Conservation (phyloP, 2,329 filamentous ascomycete species). For the Ascosphaera pollenicola region DNA sequence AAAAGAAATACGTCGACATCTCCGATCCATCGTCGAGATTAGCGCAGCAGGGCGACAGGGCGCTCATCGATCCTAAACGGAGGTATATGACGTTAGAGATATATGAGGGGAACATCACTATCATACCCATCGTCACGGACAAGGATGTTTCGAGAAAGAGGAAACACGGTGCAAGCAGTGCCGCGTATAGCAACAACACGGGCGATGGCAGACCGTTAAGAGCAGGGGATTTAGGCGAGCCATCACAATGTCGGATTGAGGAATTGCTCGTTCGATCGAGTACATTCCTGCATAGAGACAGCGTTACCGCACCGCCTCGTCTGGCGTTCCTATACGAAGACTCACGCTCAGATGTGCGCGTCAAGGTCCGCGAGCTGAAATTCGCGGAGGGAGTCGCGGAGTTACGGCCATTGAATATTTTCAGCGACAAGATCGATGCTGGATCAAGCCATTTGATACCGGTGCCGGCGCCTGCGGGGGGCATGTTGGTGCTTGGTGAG, state of each 20-base stretch:
- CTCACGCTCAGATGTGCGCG: slow-evolving; percentile 30
- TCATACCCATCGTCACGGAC: slow-evolving; percentile 33
- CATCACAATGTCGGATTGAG: slow-evolving; percentile 38
- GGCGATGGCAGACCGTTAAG: neutral
- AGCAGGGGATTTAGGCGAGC: slow-evolving; percentile 36
- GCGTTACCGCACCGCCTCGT: slow-evolving; percentile 29
- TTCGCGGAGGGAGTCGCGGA: slow-evolving; percentile 30
- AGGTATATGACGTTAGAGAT: slow-evolving; percentile 44
- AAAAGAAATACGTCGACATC: slow-evolving; percentile 37
- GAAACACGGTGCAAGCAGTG: slow-evolving; percentile 2
- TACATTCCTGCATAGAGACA: slow-evolving; percentile 36
- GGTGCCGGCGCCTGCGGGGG: slow-evolving; percentile 38
- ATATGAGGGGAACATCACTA: slow-evolving; percentile 44
- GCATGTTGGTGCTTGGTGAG: slow-evolving; percentile 54
- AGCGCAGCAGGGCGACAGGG: slow-evolving; percentile 62
- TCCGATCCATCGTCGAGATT: slow-evolving; percentile 43
- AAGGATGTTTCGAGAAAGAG: slow-evolving; percentile 15
- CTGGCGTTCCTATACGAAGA: slow-evolving; percentile 45
- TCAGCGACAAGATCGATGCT: slow-evolving; percentile 32
- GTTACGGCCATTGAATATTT: slow-evolving; percentile 28
- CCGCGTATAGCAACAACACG: neutral
- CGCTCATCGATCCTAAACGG: slow-evolving; percentile 62
- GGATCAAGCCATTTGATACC: slow-evolving; percentile 41
- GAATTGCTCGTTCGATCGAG: slow-evolving; percentile 46
- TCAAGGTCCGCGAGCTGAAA: slow-evolving; percentile 33